Evolutionary conservation across 768 basidiomycete genomes (phyloP), one percentile per base, ranked within the genome.

Genomic region (Agaricus subrufescens): DNA sequence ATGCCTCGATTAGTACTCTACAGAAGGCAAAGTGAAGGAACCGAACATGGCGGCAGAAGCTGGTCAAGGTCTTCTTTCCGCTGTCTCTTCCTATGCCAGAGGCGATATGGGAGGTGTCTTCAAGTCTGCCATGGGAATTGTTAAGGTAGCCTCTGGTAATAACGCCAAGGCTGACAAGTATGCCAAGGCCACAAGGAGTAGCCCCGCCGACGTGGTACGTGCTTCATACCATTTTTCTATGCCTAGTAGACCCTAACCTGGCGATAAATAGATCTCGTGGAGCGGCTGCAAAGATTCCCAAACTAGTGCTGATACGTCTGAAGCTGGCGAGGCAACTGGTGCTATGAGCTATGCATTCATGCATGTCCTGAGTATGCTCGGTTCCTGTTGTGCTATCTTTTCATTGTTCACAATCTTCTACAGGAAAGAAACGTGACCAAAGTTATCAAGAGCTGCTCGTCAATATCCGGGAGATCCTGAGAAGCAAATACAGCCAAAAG

Each of bases 1-100:
- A 49, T 12, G 55, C 38, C 51, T 51, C 29, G 14, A 46, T 11
- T 58, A 90, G 85, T 98, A 98, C 72, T 93, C 93, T 23, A 96
- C 94, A 6, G 93, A 98, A 73, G 94, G 94, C 48, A 94, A 91
- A 66, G 73, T 98, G 67, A 97, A 98, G 69, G 94, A 97, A 67
- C 94, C 95, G 34, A 95, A 97, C 66, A 73, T 94, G 14, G 85
- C 86, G 10, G 80, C 86, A 8, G 94, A 91, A 66, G 94, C 95
- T 3, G 94, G 94, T 0, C 84, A 91, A 65, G 92, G 91, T 7
- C 73, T 97, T 3, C 68, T 96, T n/a, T 80, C 82, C 25, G 90
- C 92, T 1, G 82, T 91, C 2, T 72, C 78, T 29, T 86, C 89
- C 9, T 96, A 93, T 66, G 75, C 88, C 25, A 79, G 77, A 10